Percentiles rank a stretch among this genome's conserved stretches.
Evolutionary conservation across 129 eudicot species (phyloP).

Genomic region (Apium graveolens): DNA sequence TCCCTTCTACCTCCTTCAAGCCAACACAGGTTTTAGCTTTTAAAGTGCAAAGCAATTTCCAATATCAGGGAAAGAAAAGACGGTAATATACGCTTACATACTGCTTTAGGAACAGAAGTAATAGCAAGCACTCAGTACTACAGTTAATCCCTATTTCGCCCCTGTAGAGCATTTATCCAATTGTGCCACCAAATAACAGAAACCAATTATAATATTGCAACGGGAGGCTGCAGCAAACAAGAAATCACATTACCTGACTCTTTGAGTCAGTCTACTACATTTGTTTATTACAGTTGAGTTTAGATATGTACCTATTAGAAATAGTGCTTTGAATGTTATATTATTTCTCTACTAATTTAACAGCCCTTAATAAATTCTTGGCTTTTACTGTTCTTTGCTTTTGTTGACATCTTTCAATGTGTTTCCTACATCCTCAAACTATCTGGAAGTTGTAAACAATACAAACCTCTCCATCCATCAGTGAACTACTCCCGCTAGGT

Average conservation of each 20-base stretch:
- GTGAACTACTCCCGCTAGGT: not conserved
- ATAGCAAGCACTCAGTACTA: not conserved
- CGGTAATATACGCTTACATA: not conserved
- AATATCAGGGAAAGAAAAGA: not conserved
- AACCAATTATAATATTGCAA: not conserved
- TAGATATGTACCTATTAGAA: not conserved
- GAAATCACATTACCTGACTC: not conserved
- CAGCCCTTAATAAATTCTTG: not conserved
- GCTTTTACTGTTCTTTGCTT: not conserved
- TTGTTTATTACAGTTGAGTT: not conserved
- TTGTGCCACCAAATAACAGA: not conserved
- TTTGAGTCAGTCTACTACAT: not conserved
- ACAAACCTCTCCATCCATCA: not conserved
- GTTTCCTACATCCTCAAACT: not conserved
- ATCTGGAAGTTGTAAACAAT: not conserved
- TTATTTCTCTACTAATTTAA: not conserved
- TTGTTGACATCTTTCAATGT: not conserved
- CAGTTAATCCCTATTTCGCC: not conserved
- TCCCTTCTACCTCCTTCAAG: not conserved
- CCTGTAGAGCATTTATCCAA: not conserved
- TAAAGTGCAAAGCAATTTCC: not conserved
- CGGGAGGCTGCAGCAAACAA: not conserved
- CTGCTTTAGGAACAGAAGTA: not conserved
- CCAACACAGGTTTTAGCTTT: not conserved
- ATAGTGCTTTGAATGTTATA: not conserved